Conservation (phyloP, 1,139 yeast species). For the Hanseniaspora uvarum region DNA sequence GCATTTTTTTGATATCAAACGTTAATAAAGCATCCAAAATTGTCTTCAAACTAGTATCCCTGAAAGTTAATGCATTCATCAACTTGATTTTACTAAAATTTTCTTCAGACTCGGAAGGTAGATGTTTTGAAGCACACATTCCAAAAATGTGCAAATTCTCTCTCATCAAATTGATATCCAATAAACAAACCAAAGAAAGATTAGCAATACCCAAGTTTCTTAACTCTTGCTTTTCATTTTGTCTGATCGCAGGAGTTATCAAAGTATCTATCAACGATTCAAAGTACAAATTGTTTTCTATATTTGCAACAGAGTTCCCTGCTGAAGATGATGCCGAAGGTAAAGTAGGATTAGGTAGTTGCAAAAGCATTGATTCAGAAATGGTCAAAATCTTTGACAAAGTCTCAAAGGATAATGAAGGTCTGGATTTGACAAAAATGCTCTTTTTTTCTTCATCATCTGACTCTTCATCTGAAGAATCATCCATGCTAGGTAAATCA, state of each 20-base stretch:
- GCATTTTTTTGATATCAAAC: constrained; percentile 58
- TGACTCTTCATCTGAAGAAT: constrained; percentile 3
- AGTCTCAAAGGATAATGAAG: constrained; percentile 24
- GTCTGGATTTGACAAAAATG: constrained; percentile 8
- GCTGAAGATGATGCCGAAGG: constrained; percentile 25
- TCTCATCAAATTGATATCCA: constrained; percentile 56
- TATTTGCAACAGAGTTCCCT: constrained; percentile 7
- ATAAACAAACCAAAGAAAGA: constrained; percentile 66
- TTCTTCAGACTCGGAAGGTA: constrained; percentile 30
- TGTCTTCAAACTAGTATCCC: constrained; percentile 54
- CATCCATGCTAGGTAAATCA: constrained; percentile 6
- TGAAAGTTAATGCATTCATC: constrained; percentile 29
- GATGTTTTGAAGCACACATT: constrained; percentile 52
- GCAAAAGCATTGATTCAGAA: constrained; percentile 60
- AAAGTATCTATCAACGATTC: constrained; percentile 65
- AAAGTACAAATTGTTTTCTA: constrained; percentile 47
- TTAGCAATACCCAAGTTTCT: constrained; percentile 65
- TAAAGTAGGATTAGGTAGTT: constrained; percentile 45
- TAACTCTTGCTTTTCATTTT: constrained; percentile 45
- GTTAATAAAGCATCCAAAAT: constrained; percentile 70
- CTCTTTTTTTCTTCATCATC: not conserved
- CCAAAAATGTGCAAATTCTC: constrained; percentile 54
- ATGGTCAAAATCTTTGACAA: constrained; percentile 58
- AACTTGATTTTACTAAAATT: constrained; percentile 28
- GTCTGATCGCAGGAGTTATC: constrained; percentile 71